Base-by-base conservation (phyloP, 768 basidiomycete species). In the Suillus alpinus region DNA sequence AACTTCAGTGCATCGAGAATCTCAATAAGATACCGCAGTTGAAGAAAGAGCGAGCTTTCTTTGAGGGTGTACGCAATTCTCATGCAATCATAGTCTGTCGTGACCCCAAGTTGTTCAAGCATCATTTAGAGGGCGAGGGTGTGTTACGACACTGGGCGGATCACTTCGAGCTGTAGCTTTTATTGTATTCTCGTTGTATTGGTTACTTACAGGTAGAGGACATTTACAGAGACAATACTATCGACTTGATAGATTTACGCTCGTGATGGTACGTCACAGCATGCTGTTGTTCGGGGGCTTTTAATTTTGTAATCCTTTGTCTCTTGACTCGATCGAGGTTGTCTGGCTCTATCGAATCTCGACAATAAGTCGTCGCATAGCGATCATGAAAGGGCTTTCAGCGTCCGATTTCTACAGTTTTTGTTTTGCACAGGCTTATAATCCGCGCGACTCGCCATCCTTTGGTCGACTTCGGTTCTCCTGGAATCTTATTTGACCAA, bases 61-160 rank as follows among this genome's bases (percentile, higher is more conserved):
- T 93, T 65, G 73, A 78, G 20, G 74, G 75, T 1, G 78, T 86
- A 26, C 68, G 73, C 41, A 92, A 92, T 66, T 76, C 89, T 31
- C 92, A 94, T 73, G 89, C 81, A 5, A 77, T 83, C 59, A 88
- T 94, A 63, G 77, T 94, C 10, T 86, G 82, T 69, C 78, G 92
- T 47, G 90, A 92, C 63, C 71, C 85, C 58, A 78, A 85, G 67
- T 75, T 78, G 36, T 89, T 89, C 68, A 75, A 81, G 63, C 63
- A 72, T 13, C 88, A 92, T 65, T 73, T 78, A 40, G 69, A 74
- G 41, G 92, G 92, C 18, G 84, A 86, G 68, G 83, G 84, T 39
- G 81, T 92, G 3, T 55, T 94, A 37, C 79, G 81, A 62, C 88
- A 92, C 70, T 90, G 89, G 87, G 88, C 87, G 9, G 80, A 83